Conservation (phyloP, 1,284 basidiomycete genomes). For the Tylopilus orsonianus region DNA sequence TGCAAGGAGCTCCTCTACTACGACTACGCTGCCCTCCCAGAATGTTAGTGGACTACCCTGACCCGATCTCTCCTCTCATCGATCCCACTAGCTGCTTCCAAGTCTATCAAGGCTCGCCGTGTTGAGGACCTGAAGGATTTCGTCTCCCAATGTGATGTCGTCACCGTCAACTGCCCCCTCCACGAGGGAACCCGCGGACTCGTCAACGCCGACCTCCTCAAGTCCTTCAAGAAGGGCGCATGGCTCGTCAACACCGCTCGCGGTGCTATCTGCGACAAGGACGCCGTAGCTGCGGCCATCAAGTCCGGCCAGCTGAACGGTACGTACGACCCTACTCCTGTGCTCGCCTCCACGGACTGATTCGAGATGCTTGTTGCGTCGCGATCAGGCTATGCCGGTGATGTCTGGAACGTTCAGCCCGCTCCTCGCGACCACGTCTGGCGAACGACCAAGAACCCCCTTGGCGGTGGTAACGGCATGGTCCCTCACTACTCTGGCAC, state of each 20-base stretch:
- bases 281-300: conserved; percentile 78
- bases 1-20: conserved; percentile 93
- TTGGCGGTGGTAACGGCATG: conserved; percentile 83
- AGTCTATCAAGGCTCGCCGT: conserved; percentile 72
- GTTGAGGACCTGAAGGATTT: conserved; percentile 86
- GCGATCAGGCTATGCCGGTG: conserved; percentile 55
- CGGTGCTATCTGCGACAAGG: conserved; percentile 87
- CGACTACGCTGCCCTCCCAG: conserved; percentile 85
- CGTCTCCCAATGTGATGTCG: conserved; percentile 79
- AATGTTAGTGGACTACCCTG: conserved; percentile 38
- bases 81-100: conserved; percentile 52
- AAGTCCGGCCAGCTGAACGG: conserved; percentile 73
- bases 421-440: conserved; percentile 85
- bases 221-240: conserved; percentile 89
- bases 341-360: neutral
- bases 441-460: conserved; percentile 80
- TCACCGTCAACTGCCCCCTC: conserved; percentile 89
- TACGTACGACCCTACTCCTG: conserved; percentile 29
- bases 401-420: conserved; percentile 81
- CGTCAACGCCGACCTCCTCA: conserved; percentile 80
- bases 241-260: conserved; percentile 95
- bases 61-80: neutral
- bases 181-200: conserved; percentile 86
- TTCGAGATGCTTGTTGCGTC: neutral
- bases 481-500: conserved; percentile 89